phyloP scores from a whole-genome alignment of 306 rosid species.

The Carpinus viminea region DNA sequence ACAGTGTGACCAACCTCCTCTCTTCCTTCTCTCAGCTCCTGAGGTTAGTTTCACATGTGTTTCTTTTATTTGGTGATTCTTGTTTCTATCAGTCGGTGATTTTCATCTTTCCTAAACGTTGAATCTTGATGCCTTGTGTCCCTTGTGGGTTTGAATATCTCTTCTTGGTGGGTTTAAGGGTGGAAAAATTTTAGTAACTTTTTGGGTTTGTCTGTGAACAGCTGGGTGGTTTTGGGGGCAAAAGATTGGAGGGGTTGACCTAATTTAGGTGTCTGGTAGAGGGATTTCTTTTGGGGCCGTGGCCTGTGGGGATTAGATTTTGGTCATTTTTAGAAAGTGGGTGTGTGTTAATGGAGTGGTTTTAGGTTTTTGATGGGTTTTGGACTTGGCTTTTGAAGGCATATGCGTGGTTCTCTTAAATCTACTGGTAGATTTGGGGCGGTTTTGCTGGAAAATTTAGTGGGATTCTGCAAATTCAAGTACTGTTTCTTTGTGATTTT shows the following conservation, averaged over 20 bases:
- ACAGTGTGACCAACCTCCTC: too few species aligned
- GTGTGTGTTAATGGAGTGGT: conserved; percentile 49
- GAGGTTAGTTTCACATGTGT: too few species aligned
- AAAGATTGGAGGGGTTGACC: conserved; percentile 65
- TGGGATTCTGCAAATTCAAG: conserved; percentile 24
- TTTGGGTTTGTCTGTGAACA: background rate
- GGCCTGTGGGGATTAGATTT: conserved; percentile 29
- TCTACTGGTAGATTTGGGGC: conserved; percentile 34
- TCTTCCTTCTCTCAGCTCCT: too few species aligned
- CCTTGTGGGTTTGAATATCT: conserved; percentile 31
- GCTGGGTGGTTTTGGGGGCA: conserved; percentile 21
- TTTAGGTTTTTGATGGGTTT: conserved; percentile 38
- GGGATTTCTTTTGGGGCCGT: conserved; percentile 17
- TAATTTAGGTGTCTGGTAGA: conserved; percentile 43
- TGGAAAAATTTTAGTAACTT: background rate
- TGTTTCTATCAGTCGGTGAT: too few species aligned
- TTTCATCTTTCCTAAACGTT: too few species aligned
- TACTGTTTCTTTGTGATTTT: conserved; percentile 10
- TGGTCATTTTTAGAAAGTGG: conserved; percentile 27
- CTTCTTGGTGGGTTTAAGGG: conserved; percentile 30
- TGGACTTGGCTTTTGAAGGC: conserved; percentile 29
- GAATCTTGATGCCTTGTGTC: conserved; percentile 37
- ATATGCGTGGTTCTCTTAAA: conserved; percentile 18
- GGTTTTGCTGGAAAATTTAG: conserved; percentile 18
- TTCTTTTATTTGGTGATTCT: too few species aligned